Base-by-base conservation (phyloP, 768 basidiomycete genomes). In the Hysterangium stoloniferum region DNA sequence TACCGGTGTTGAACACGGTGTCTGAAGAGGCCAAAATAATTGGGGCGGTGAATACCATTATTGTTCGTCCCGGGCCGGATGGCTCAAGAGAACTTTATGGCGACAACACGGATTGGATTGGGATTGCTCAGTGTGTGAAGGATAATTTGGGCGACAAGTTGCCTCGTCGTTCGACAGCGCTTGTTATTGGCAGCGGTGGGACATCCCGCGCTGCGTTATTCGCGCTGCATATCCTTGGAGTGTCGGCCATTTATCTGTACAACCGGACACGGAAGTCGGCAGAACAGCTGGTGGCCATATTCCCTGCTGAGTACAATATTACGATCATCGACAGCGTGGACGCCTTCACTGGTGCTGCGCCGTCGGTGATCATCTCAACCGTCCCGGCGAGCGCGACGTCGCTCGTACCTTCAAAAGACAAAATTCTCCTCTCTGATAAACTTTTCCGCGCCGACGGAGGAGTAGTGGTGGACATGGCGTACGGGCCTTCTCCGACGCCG, bases 51-150 rank as follows among this genome's bases (percentile, higher is more conserved):
- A 98, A 99, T 65, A 98, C 94, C 37, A 78, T 98, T 64, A 74
- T 92, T 15, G 82, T 85, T 2, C 59, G 63, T 2, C 66, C 61
- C 7, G 59, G 65, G 6, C 61, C 66, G 1, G 67, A 70, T 28
- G 77, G 76, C 1, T 61, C 66, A 2, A 66, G 67, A 7, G 68
- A 74, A n/a, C 71, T 98, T 15, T 72, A 77, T 37, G 96, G 96
- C 2, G 93, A 98, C 60, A 99, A 98, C 68, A 96, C 94, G 0
- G 96, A 98, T 61, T 98, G 95, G 85, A 66, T 88, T 41, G 95
- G 90, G 0, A 94, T 99, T 57, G 74, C 74, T 13, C 71, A 80
- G 15, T 75, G 71, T 57, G 74, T 82, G 46, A 58, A 59, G 12
- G 62, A 68, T 1, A 70, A 69, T 32, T 67, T 80, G 20, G 65